A percentile compares a stretch with the other conserved stretches of the same genome.
Evolutionary conservation across 2,329 filamentous ascomycete genomes (phyloP).

Genomic region (Chaetomium globosum): DNA sequence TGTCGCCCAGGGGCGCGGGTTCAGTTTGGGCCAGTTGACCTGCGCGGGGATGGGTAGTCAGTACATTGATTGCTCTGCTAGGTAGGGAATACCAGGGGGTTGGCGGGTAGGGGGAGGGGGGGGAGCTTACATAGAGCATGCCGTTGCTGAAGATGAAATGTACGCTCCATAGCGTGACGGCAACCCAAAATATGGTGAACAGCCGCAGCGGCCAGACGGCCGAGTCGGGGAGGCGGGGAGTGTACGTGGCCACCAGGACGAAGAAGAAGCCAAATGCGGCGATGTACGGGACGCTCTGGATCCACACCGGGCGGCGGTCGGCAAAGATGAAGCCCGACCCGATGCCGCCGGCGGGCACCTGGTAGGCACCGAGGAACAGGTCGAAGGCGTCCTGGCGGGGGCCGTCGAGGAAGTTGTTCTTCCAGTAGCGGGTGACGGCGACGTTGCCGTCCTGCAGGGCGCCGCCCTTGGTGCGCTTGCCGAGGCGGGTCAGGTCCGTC

Average conservation of each 20-base stretch:
- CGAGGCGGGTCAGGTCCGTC: slow-evolving; percentile 95
- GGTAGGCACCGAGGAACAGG: slow-evolving; percentile 85
- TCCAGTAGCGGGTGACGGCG: slow-evolving; percentile 83
- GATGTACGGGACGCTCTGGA: slow-evolving; percentile 93
- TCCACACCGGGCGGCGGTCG: slow-evolving; percentile 80
- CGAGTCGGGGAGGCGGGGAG: slow-evolving; percentile 69
- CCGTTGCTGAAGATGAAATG: slow-evolving; percentile 82
- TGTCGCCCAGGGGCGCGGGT: slow-evolving; percentile 79
- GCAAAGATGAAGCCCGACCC: slow-evolving; percentile 76
- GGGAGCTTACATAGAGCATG: slow-evolving; percentile 82
- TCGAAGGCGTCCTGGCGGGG: slow-evolving; percentile 95
- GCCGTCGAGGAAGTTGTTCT: slow-evolving; percentile 94
- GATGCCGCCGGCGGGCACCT: slow-evolving; percentile 70
- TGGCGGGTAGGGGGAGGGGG: neutral
- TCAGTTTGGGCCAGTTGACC: slow-evolving; percentile 98
- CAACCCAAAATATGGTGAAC: slow-evolving; percentile 77
- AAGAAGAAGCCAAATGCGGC: slow-evolving; percentile 85
- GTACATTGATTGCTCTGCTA: too few relatives aligned
- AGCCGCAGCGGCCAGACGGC: slow-evolving; percentile 79
- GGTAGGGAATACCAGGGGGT: neutral
- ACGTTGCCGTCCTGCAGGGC: slow-evolving; percentile 85
- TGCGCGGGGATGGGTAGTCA: slow-evolving; percentile 42
- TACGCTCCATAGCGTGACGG: slow-evolving; percentile 69
- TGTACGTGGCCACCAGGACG: slow-evolving; percentile 73
- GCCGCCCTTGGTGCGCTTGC: slow-evolving; percentile 81